Base-by-base conservation (phyloP, 1,284 basidiomycete genomes). In the Malassezia furfur region DNA sequence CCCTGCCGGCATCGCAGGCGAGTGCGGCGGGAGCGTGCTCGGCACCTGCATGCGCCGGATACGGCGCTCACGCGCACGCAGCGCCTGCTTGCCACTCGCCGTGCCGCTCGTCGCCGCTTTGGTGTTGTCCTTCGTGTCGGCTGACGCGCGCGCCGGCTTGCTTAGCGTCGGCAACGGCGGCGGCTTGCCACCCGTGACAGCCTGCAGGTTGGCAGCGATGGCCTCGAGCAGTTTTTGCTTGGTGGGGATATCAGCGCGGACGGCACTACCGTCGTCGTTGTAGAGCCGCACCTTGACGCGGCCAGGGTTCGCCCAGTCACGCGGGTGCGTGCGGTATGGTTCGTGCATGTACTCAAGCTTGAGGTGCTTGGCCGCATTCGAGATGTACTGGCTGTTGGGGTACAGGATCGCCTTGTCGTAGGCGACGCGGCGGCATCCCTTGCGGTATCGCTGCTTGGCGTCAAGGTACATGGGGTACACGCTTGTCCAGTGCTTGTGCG, bases 401-500 rank as follows among this genome's bases (percentile, higher is more conserved):
- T 87, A 96, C 84, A 90, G 91, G n/a, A 93, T 76, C 58, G 85
- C 81, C 73, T 87, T 84, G 54, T 82, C 80, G 50, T 90, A 82
- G 19, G 84, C 78, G 31, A 96, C 83, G 50, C 91, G 82, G 37
- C 93, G 83, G 63, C 86, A 83, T 15, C 89, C 88, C 9, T 82
- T 84, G 8, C 84, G 82, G 73, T 87, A 87, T 2, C 88, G 84
- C 11, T 85, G 85, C 76, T 96, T 96, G 43, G 91, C 89, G 75
- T 98, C 93, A 62, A 96, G 84, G 78, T 96, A 96, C 68, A 94
- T 87, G 3, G 93, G 93, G 75, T 98, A 98, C 70, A 96, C 82
- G 65, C 86, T 86, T 57, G 88, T 86, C 91, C 91, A 96, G 68
- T 88, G 90, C 49, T 72, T 71, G 55, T 67, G 62, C 28, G 70